Conservation (phyloP, 495 filamentous ascomycete species). For the Pseudomonodictys pantanalensis region DNA sequence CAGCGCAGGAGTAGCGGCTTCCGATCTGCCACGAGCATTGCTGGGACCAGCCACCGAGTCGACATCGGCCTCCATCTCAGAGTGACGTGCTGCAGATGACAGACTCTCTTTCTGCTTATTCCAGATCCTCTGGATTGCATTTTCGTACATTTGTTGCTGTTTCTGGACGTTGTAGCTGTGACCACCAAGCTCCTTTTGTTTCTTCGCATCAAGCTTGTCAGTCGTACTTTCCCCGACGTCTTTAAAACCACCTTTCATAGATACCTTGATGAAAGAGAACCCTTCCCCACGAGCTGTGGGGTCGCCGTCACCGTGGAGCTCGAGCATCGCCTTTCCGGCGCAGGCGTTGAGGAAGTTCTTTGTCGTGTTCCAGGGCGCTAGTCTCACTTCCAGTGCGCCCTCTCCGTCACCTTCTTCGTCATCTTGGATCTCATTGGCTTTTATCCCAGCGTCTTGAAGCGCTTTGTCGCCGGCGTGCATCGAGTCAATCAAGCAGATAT, state of each 20-base stretch:
- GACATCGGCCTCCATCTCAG: constrained; percentile 61
- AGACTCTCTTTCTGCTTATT: constrained; percentile 77
- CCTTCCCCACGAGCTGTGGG: constrained; percentile 91
- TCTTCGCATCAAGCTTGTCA: constrained; percentile 77
- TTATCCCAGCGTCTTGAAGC: constrained; percentile 77
- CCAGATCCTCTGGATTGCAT: constrained; percentile 87
- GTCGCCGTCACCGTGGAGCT: constrained; percentile 89
- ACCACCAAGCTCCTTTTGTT: constrained; percentile 83
- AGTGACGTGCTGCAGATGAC: constrained; percentile 60
- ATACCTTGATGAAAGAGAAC: constrained; percentile 92
- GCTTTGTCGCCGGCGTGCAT: constrained; percentile 92
- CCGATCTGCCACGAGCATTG: constrained; percentile 47
- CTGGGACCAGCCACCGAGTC: constrained; percentile 60
- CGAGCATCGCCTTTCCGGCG: constrained; percentile 93
- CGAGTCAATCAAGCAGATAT: constrained; percentile 87
- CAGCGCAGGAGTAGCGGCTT: constrained; percentile 56
- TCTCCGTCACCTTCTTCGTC: constrained; percentile 63
- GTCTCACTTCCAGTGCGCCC: constrained; percentile 76
- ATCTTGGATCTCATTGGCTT: constrained; percentile 62
- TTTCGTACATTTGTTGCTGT: constrained; percentile 85
- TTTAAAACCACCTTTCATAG: constrained; percentile 98
- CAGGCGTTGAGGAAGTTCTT: constrained; percentile 94
- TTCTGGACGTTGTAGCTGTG: constrained; percentile 95
- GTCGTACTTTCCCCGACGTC: constrained; percentile 82
- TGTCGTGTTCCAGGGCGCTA: constrained; percentile 91